Percentiles rank a stretch among this genome's conserved stretches.
phyloP scores from a whole-genome alignment of 352 stramenopile species.

The Globisporangium cylindrosporum region DNA sequence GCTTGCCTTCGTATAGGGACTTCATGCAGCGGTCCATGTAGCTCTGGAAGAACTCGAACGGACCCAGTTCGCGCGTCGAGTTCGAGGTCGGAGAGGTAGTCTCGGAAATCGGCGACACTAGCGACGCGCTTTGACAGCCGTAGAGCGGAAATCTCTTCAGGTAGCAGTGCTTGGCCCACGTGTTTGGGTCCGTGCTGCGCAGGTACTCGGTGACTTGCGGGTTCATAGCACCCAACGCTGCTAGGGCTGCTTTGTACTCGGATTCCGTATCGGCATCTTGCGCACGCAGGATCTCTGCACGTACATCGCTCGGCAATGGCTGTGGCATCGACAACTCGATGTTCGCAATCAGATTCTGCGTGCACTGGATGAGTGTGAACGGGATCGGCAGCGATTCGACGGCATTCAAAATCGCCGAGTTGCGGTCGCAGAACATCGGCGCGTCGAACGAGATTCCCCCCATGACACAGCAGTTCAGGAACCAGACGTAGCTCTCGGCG shows the following conservation, averaged over 20 bases:
- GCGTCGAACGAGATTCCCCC: slow-evolving; percentile 28
- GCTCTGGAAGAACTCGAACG: slow-evolving; percentile 43
- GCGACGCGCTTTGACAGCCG: slow-evolving; percentile 32
- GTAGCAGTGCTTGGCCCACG: slow-evolving; percentile 44
- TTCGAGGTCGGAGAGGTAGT: slow-evolving; percentile 14
- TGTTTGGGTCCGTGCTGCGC: slow-evolving; percentile 24
- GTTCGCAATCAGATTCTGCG: slow-evolving; percentile 24
- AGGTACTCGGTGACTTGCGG: slow-evolving; percentile 23
- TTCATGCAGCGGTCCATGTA: slow-evolving; percentile 52
- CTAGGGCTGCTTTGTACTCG: slow-evolving; percentile 29
- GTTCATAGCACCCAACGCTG: slow-evolving; percentile 18
- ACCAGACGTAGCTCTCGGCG: slow-evolving; percentile 38
- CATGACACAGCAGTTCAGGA: slow-evolving; percentile 33
- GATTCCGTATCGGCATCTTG: slow-evolving; percentile 29
- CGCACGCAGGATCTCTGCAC: slow-evolving; percentile 25
- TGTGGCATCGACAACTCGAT: slow-evolving; percentile 34
- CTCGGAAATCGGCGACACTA: slow-evolving; percentile 24
- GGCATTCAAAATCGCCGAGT: slow-evolving; percentile 22
- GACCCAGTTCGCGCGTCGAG: slow-evolving; percentile 24
- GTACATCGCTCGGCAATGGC: slow-evolving; percentile 19
- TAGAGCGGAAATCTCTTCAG: slow-evolving; percentile 33
- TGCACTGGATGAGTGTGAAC: slow-evolving; percentile 42
- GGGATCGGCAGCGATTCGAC: slow-evolving; percentile 28
- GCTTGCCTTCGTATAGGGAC: slow-evolving; percentile 37
- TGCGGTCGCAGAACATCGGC: slow-evolving; percentile 38